phyloP scores from a whole-genome alignment of 2,329 filamentous ascomycete species.

The Monosporascus cannonballus region DNA sequence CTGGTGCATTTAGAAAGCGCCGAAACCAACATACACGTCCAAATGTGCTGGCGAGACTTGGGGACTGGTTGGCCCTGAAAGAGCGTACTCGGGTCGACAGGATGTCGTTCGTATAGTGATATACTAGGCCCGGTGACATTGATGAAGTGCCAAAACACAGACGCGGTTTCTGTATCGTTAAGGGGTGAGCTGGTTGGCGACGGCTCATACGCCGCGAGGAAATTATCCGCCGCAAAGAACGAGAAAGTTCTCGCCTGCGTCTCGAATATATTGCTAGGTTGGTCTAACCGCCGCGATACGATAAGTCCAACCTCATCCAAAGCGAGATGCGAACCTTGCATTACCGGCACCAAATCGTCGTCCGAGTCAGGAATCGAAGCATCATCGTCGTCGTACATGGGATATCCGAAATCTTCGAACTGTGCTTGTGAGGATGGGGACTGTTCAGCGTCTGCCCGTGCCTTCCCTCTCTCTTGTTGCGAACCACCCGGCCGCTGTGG shows the following conservation, averaged over 20 bases:
- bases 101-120: constrained; percentile 81
- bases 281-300: constrained; percentile 30
- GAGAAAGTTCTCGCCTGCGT: constrained; percentile 45
- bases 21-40: constrained; percentile 35
- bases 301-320: constrained; percentile 35
- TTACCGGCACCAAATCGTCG: constrained; percentile 44
- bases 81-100: constrained; percentile 63
- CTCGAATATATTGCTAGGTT: constrained; percentile 34
- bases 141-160: constrained; percentile 88
- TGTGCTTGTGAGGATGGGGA: constrained; percentile 2
- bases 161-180: constrained; percentile 71
- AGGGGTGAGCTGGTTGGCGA: constrained; percentile 64
- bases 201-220: constrained; percentile 61
- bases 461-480: constrained; percentile 13
- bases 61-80: constrained; percentile 57
- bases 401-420: constrained; percentile 33
- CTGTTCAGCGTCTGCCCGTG: constrained; percentile 10
- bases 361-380: constrained; percentile 57
- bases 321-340: constrained; percentile 28
- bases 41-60: constrained; percentile 57
- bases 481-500: constrained; percentile 7
- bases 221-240: constrained; percentile 39
- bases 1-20: not conserved
- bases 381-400: constrained; percentile 55
- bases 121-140: constrained; percentile 81